Percentiles rank a stretch among this genome's conserved stretches.
These are phyloP conservation scores for Knufia fluminis DNA, from an alignment of 2,329 filamentous ascomycete genomes.

Conservation along the genomic window DNA sequence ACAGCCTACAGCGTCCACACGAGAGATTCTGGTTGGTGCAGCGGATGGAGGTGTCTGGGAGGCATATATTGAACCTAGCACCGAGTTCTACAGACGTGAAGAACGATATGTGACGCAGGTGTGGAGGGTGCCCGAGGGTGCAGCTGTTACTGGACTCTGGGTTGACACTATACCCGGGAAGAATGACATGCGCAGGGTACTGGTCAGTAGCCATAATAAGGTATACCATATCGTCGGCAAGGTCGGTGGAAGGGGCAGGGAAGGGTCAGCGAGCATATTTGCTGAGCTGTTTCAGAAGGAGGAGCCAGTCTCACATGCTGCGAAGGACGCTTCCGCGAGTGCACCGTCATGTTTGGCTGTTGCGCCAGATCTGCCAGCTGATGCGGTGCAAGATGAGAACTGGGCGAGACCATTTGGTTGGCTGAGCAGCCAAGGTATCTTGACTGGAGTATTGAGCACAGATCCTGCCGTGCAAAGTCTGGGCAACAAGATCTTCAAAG, in stretches of 20 bases:
- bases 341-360: conserved; percentile 61
- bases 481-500: conserved; percentile 64
- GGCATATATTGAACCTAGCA: conserved; percentile 84
- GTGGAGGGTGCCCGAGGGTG: conserved; percentile 68
- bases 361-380: conserved; percentile 59
- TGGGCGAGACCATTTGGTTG: conserved; percentile 67
- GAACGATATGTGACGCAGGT: conserved; percentile 83
- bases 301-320: conserved; percentile 65
- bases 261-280: conserved; percentile 79
- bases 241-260: conserved; percentile 60
- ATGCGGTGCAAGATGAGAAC: conserved; percentile 43
- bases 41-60: conserved; percentile 95
- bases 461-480: conserved; percentile 53
- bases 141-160: conserved; percentile 76
- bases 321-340: conserved; percentile 49
- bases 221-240: conserved; percentile 75
- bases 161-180: conserved; percentile 63
- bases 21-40: conserved; percentile 85
- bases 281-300: conserved; percentile 81
- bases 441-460: conserved; percentile 69
- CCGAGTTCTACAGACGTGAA: conserved; percentile 90
- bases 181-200: conserved; percentile 62
- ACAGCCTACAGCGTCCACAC: conserved; percentile 81
- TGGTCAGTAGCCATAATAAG: conserved; percentile 69
- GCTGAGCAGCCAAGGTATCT: conserved; percentile 78